Evolutionary conservation across 2,329 filamentous ascomycete genomes (phyloP).

Genomic region (Exophiala alcalophila): DNA sequence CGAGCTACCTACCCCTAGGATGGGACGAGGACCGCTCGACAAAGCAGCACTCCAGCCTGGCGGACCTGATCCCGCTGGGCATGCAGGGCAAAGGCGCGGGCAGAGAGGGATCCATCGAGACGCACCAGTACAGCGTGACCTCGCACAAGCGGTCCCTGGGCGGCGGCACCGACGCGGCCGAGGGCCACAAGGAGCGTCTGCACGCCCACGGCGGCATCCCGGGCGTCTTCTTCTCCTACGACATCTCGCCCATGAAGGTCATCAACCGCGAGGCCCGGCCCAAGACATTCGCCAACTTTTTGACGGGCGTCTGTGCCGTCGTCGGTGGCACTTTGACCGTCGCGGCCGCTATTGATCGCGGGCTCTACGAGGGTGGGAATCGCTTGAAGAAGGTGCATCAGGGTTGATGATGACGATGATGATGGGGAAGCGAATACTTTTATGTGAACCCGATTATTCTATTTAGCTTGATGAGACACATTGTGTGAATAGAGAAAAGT

Average conservation of each 20-base stretch:
- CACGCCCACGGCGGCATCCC: constrained; percentile 91
- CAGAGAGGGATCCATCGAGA: constrained; percentile 80
- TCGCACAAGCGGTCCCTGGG: constrained; percentile 86
- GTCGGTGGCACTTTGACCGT: constrained; percentile 94
- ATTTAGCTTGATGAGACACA: too few species aligned
- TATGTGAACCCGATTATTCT: too few species aligned
- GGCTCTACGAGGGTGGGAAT: constrained; percentile 81
- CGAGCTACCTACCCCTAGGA: constrained; percentile 87
- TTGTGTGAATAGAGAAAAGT: too few species aligned
- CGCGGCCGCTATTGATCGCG: constrained; percentile 86
- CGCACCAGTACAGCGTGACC: constrained; percentile 97
- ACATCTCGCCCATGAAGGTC: constrained; percentile 99
- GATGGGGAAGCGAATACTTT: too few species aligned
- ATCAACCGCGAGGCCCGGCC: constrained; percentile 89
- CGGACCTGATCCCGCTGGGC: constrained; percentile 64
- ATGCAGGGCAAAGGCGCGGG: constrained; percentile 64
- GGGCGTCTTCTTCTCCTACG: constrained; percentile 97
- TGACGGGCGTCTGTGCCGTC: constrained; percentile 91
- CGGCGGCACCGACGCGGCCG: constrained; percentile 78
- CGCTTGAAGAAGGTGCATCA: constrained; percentile 83
- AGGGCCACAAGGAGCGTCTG: constrained; percentile 87
- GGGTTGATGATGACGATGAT: constrained; percentile 54
- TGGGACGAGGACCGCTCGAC: constrained; percentile 65
- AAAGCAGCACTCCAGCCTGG: constrained; percentile 38
- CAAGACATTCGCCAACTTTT: constrained; percentile 87